Evolutionary conservation across 140 eudicot genomes (phyloP).

Genomic region (Ambrosia hybrid): DNA sequence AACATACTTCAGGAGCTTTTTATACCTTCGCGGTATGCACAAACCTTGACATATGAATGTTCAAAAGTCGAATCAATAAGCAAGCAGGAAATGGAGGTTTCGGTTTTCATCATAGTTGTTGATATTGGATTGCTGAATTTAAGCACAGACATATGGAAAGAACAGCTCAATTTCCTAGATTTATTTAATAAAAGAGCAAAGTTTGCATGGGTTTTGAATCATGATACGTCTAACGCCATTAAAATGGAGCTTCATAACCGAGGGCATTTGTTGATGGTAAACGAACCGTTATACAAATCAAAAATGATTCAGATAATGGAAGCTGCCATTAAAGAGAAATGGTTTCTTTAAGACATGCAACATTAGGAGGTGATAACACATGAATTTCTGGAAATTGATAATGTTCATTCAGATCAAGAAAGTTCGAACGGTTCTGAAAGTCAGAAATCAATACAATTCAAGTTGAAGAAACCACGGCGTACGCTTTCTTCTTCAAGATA

Average conservation of each 20-base stretch:
- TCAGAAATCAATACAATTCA: conserved; percentile 28
- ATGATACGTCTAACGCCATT: conserved; percentile 66
- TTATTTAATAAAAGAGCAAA: conserved; percentile 44
- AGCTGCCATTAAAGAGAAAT: conserved; percentile 55
- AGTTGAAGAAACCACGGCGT: conserved; percentile 27
- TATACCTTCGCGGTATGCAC: conserved; percentile 38
- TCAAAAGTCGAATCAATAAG: conserved; percentile 33
- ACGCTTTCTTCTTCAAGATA: conserved; percentile 36
- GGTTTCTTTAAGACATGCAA: conserved; percentile 25
- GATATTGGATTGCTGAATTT: conserved; percentile 80
- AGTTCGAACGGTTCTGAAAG: conserved; percentile 73
- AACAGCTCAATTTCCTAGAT: conserved; percentile 70
- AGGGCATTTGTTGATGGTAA: conserved; percentile 82
- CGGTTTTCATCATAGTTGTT: conserved; percentile 56
- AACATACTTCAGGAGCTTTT: conserved; percentile 57
- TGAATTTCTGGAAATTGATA: conserved; percentile 66
- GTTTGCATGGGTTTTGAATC: conserved; percentile 91
- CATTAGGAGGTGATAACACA: conserved; percentile 40
- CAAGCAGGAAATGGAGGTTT: conserved; percentile 25
- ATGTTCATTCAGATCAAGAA: conserved; percentile 47
- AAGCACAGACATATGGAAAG: conserved; percentile 75
- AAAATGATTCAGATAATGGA: conserved; percentile 86
- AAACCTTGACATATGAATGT: conserved; percentile 23
- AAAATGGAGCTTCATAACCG: conserved; percentile 77
- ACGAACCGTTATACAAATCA: conserved; percentile 72